These are phyloP conservation scores for Coniochaeta pulveracea DNA, from an alignment of 2,329 filamentous ascomycete species.

Conservation along the genomic window DNA sequence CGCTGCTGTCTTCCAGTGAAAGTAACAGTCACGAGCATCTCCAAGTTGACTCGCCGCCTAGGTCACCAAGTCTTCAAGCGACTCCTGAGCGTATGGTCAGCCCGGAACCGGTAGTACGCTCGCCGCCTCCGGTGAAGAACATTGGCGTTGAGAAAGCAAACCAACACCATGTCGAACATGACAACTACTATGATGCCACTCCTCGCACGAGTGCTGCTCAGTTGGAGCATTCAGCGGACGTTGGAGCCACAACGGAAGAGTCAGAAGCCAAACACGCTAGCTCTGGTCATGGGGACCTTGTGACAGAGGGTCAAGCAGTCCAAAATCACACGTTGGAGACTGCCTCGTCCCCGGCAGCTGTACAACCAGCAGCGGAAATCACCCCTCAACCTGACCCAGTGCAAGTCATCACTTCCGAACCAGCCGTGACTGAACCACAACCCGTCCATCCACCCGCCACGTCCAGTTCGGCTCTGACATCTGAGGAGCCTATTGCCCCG, in stretches of 20 bases:
- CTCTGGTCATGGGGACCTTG: no score
- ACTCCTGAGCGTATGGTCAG: constrained; percentile 11
- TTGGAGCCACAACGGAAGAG: constrained; percentile 6
- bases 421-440: background rate
- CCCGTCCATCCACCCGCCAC: background rate
- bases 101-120: constrained; percentile 8
- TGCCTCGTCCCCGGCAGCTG: no score
- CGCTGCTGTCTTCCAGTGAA: no score
- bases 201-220: constrained; percentile 10
- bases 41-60: constrained; percentile 5
- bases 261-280: no score
- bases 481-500: no score
- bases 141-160: constrained; percentile 9
- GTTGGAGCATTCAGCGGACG: background rate
- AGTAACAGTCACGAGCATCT: background rate
- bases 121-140: background rate
- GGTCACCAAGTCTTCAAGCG: constrained; percentile 9
- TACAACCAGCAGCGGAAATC: constrained; percentile 7
- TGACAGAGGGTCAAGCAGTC: no score
- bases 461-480: no score
- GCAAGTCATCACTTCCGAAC: background rate
- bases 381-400: background rate
- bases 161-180: constrained; percentile 10
- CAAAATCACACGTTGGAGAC: no score
- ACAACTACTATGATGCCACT: constrained; percentile 23